Evolutionary conservation across 352 stramenopile genomes (phyloP), one percentile per base, ranked within the genome.

Genomic region (Phytophthora parvispora): DNA sequence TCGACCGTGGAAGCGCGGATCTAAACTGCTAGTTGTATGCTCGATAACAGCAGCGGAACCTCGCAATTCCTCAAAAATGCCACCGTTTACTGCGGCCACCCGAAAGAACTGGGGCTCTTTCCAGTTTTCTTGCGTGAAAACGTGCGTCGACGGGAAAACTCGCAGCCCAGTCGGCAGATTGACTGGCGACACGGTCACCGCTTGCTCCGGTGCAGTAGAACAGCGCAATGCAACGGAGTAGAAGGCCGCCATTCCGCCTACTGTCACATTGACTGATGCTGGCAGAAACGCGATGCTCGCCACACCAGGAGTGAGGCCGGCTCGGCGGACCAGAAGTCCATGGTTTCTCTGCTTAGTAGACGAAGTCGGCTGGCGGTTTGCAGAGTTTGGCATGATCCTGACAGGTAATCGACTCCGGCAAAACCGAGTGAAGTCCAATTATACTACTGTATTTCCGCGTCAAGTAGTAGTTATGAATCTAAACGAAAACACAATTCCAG

Each of bases 51-150:
- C 52, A 25, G 60, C 51, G 51, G 31, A 25, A 42, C 68, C 62
- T 34, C 68, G 34, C 8, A 72, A 38, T 27, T 85, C 72, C 22
- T 84, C 79, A 7, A 68, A 74, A 2, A 72, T 52, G 4, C 62
- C 52, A 18, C 62, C 62, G 31, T 62, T 72, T 2, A 82, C 62
- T 8, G 75, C 84, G 6, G 80, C 67, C 13, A 92, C 72, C 5
- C 81, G 80, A 36, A 90, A 90, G 36, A 67, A 79, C 40, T 89
- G 81, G 18, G 81, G 80, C 22, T 68, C 65, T 13, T 25, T 56
- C 81, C 81, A 92, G 32, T 87, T 87, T 1, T 82, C 75, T 27
- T 13, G 49, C 0, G 74, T 80, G 65, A 90, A 90, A 2, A 89
- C 63, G 16, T 87, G 68, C 1, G 84, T 61, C 36, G 80, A 72